Evolutionary conservation across 148 eudicot species (phyloP).

Genomic region (Rhododendron henanense): DNA sequence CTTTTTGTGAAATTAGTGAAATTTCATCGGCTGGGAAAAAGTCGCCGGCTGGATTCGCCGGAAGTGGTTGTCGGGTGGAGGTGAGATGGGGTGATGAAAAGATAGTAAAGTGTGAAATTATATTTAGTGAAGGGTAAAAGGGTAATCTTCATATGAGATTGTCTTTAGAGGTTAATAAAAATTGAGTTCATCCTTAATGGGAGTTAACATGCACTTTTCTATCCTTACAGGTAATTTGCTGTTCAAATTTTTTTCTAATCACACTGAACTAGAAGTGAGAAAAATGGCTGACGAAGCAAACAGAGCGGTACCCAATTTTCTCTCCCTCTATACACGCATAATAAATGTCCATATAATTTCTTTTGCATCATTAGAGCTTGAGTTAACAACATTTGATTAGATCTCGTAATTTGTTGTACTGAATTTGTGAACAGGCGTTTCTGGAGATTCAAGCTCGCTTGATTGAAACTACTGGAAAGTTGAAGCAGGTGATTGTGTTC

Average conservation of each 20-base stretch:
- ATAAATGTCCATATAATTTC: neutral
- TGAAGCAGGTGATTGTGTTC: conserved; percentile 62
- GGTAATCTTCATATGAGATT: no score
- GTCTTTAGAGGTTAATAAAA: no score
- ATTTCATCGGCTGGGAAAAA: no score
- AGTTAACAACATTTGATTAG: neutral
- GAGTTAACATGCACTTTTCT: no score
- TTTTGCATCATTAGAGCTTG: neutral
- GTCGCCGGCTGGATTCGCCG: no score
- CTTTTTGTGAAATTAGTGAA: no score
- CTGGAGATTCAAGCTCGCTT: conserved; percentile 85
- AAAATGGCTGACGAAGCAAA: conserved; percentile 86
- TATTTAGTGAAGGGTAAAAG: no score
- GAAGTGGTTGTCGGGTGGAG: no score
- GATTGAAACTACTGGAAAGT: conserved; percentile 74
- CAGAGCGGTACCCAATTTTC: conserved; percentile 43
- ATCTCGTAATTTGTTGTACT: neutral
- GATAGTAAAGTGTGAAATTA: no score
- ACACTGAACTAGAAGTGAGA: neutral
- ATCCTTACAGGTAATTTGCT: no score
- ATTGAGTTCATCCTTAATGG: no score
- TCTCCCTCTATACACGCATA: neutral
- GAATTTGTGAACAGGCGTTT: conserved; percentile 49
- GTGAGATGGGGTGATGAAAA: no score
- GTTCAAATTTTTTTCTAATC: neutral